Evolutionary conservation across 768 basidiomycete genomes (phyloP).

Genomic region (Chalciporus pseudorubinellus): DNA sequence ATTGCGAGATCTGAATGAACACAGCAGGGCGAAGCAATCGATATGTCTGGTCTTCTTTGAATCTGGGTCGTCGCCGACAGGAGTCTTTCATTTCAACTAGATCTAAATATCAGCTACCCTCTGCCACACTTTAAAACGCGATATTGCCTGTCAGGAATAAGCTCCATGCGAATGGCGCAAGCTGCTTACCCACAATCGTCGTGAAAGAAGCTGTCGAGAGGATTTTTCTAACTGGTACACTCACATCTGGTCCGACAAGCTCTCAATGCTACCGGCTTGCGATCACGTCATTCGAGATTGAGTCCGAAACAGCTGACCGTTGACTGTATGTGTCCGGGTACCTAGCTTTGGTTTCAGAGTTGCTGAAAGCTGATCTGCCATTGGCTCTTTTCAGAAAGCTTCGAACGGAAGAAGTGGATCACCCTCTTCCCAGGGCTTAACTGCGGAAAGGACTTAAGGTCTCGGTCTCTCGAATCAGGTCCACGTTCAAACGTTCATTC

Average conservation of each 20-base stretch:
- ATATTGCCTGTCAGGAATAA: not conserved
- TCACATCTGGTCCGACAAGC: too few species aligned
- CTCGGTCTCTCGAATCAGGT: too few species aligned
- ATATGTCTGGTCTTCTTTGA: not conserved
- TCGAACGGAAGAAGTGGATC: too few species aligned
- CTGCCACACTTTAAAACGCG: not conserved
- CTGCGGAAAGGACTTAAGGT: too few species aligned
- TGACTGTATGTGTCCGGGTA: too few species aligned
- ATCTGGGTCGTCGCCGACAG: not conserved
- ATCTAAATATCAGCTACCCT: not conserved
- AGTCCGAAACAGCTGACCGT: not conserved
- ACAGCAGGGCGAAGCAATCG: not conserved
- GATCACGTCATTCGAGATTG: not conserved
- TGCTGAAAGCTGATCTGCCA: not conserved
- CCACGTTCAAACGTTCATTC: too few species aligned
- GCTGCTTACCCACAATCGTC: conserved; percentile 21
- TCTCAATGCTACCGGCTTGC: too few species aligned
- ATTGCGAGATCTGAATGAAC: conserved; percentile 6
- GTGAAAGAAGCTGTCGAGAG: too few species aligned
- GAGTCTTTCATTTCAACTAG: not conserved
- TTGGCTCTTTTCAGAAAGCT: not conserved
- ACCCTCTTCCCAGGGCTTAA: too few species aligned
- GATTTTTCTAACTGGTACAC: too few species aligned
- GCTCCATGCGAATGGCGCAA: conserved; percentile 18
- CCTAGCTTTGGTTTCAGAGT: too few species aligned